Evolutionary conservation across 352 stramenopile genomes (phyloP).

Genomic region (Halophytophthora batemanensis): DNA sequence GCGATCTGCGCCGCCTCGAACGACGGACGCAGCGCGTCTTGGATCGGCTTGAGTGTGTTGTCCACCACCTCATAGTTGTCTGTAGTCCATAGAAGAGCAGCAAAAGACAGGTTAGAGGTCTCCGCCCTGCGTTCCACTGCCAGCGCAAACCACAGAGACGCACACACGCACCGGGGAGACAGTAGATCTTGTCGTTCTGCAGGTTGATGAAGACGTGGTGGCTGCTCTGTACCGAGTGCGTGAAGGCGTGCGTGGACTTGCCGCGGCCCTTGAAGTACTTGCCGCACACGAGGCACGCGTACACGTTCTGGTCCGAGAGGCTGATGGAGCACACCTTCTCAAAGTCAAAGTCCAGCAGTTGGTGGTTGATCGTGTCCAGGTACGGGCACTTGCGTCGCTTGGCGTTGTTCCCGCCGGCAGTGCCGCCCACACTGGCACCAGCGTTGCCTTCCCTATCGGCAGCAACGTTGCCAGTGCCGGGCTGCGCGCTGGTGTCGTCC

Average conservation of each 20-base stretch:
- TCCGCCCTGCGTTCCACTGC: no score
- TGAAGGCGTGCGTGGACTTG: conserved; percentile 93
- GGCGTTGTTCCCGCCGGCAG: conserved; percentile 4
- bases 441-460: conserved; percentile 50
- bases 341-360: conserved; percentile 99
- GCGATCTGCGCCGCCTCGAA: conserved; percentile 86
- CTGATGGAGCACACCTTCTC: conserved; percentile 97
- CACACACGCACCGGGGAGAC: conserved; percentile 68
- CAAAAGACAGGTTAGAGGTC: neutral
- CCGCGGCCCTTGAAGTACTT: conserved; percentile 98
- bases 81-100: neutral
- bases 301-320: conserved; percentile 97
- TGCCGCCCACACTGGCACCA: conserved; percentile 14
- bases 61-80: conserved; percentile 99
- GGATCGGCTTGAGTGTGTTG: conserved; percentile 94
- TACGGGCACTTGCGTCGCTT: conserved; percentile 96
- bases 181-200: conserved; percentile 94
- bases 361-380: conserved; percentile 97
- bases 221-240: conserved; percentile 93
- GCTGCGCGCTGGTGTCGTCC: neutral
- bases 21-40: conserved; percentile 88
- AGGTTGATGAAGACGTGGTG: conserved; percentile 99
- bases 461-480: neutral
- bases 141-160: neutral
- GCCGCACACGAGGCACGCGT: conserved; percentile 98